phyloP scores from a whole-genome alignment of 192 early-diverging fungal genomes.

The Podila horticola region DNA sequence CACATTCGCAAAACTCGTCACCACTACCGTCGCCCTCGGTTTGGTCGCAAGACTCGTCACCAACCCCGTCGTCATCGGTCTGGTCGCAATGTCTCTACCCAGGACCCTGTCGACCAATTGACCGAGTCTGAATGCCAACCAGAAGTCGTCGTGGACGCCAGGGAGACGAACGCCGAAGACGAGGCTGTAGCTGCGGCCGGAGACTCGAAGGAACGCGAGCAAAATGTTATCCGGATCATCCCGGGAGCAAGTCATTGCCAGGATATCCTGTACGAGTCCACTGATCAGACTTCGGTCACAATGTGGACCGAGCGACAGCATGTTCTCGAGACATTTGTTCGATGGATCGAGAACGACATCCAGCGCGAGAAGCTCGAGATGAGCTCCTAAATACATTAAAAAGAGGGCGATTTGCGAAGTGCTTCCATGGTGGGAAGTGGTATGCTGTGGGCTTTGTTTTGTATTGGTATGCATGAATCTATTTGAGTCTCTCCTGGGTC shows the following conservation, averaged over 20 bases:
- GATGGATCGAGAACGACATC: conserved; percentile 38
- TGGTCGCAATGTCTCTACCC: background rate
- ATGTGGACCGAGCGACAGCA: conserved; percentile 27
- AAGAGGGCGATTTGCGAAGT: background rate
- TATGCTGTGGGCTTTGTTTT: too few relatives aligned
- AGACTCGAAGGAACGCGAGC: background rate
- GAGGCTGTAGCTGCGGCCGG: background rate
- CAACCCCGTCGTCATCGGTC: background rate
- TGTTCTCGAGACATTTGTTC: conserved; percentile 42
- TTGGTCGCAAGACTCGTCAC: background rate
- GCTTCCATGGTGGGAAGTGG: too few relatives aligned
- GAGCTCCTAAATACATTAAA: background rate
- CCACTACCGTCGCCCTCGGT: too few relatives aligned
- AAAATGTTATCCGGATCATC: conserved; percentile 29
- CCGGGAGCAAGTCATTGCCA: conserved; percentile 41
- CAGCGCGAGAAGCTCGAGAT: background rate
- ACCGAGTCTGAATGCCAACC: background rate
- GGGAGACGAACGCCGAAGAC: background rate
- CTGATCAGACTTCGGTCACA: conserved; percentile 17
- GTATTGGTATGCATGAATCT: too few relatives aligned
- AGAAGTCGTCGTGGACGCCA: background rate
- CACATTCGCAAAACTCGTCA: background rate
- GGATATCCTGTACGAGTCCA: conserved; percentile 42
- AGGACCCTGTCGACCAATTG: too few relatives aligned
- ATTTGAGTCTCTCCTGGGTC: too few relatives aligned